Conservation (phyloP, 2,329 filamentous ascomycete species). For the Fusarium globosum region DNA sequence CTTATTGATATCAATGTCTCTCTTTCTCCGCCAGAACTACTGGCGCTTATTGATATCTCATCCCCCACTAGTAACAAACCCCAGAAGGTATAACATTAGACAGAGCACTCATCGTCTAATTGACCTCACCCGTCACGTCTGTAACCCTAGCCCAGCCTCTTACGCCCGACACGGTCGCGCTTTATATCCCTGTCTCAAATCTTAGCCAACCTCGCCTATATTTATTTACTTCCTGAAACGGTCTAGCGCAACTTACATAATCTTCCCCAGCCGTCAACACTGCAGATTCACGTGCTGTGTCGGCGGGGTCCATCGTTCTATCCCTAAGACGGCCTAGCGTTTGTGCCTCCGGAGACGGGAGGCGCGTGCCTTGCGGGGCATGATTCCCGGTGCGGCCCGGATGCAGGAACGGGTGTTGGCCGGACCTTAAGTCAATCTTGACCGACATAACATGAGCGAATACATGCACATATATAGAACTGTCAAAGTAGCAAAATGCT, state of each 20-base stretch:
- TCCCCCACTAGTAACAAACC: not conserved
- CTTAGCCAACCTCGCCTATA: constrained; percentile 33
- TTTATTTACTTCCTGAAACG: constrained; percentile 40
- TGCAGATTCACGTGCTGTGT: constrained; percentile 27
- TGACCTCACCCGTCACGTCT: constrained; percentile 20
- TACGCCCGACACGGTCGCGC: constrained; percentile 30
- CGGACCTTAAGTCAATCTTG: not conserved
- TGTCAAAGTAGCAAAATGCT: constrained; percentile 36
- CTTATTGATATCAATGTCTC: not conserved
- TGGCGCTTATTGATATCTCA: not conserved
- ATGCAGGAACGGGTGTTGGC: constrained; percentile 36
- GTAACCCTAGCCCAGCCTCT: constrained; percentile 29
- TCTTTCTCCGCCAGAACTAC: not conserved
- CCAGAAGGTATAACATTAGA: not conserved
- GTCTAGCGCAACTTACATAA: constrained; percentile 27
- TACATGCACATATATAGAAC: not conserved
- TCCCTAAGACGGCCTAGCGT: constrained; percentile 1
- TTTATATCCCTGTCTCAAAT: constrained; percentile 4
- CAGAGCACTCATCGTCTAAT: not conserved
- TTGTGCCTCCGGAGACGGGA: not conserved
- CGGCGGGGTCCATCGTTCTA: constrained; percentile 5
- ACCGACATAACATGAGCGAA: not conserved
- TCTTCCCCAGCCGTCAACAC: constrained; percentile 7
- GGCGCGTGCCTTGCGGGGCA: constrained; percentile 36
- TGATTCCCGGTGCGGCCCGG: constrained; percentile 35